phyloP scores from a whole-genome alignment of 352 stramenopile species.

The Phytopythium helicoides region DNA sequence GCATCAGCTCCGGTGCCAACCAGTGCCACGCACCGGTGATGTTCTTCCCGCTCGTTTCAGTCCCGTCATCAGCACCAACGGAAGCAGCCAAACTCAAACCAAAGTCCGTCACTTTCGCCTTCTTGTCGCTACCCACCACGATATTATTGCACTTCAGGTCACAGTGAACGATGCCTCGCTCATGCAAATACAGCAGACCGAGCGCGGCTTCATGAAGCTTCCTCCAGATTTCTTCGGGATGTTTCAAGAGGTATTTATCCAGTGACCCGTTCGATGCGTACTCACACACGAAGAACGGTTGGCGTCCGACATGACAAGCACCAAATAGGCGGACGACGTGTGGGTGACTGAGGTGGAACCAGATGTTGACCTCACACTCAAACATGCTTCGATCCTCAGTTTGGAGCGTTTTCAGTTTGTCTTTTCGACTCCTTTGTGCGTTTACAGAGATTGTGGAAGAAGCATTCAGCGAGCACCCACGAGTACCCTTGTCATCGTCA shows the following conservation, averaged over 20 bases:
- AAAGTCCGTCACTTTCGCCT: conserved; percentile 5
- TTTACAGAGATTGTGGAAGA: too few relatives aligned
- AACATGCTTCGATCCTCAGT: conserved; percentile 17
- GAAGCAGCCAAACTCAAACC: background rate
- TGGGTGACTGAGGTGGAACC: conserved; percentile 29
- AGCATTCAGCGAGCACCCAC: too few relatives aligned
- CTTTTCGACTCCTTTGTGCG: too few relatives aligned
- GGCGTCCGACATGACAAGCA: conserved; percentile 8
- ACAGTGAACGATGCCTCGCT: background rate
- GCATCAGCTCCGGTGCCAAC: conserved; percentile 22
- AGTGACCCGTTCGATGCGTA: background rate
- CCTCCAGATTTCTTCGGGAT: background rate
- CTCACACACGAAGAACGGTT: conserved; percentile 3
- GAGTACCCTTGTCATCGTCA: too few relatives aligned
- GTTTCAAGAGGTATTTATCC: background rate
- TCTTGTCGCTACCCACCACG: background rate
- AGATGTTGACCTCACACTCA: conserved; percentile 18
- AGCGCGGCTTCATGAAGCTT: background rate
- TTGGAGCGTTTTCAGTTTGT: background rate
- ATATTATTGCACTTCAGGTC: background rate
- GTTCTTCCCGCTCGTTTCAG: background rate
- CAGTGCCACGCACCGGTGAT: conserved; percentile 14
- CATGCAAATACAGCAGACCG: background rate
- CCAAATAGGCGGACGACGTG: conserved; percentile 30
- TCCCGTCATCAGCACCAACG: too few relatives aligned